A percentile compares a stretch with the other conserved stretches of the same genome.
Conservation (phyloP, 2,329 filamentous ascomycete species). For the Hymenoscyphus scutula region DNA sequence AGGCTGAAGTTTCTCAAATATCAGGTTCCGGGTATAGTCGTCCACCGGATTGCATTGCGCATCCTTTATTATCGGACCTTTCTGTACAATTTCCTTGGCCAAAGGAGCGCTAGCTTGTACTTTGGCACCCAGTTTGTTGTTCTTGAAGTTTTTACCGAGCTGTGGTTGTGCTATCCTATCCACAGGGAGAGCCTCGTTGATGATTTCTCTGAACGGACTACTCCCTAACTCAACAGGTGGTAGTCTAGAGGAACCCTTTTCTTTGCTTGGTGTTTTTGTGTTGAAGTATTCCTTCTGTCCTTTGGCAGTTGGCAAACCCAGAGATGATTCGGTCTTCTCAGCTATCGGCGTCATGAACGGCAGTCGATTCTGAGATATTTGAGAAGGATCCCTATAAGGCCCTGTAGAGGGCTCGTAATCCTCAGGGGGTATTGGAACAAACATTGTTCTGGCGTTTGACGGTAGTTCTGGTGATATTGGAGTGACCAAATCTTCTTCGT, state of each 20-base stretch:
- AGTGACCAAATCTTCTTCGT: slow-evolving; percentile 44
- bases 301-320: slow-evolving; percentile 63
- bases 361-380: slow-evolving; percentile 83
- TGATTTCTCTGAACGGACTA: slow-evolving; percentile 70
- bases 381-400: slow-evolving; percentile 75
- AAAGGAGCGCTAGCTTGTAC: slow-evolving; percentile 35
- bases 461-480: slow-evolving; percentile 42
- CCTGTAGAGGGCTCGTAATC: slow-evolving; percentile 78
- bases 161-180: slow-evolving; percentile 53
- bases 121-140: slow-evolving; percentile 36
- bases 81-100: slow-evolving; percentile 46
- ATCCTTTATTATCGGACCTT: slow-evolving; percentile 77
- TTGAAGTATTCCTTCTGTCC: slow-evolving; percentile 57
- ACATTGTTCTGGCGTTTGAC: slow-evolving; percentile 54
- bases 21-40: slow-evolving; percentile 67
- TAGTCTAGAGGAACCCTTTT: slow-evolving; percentile 27
- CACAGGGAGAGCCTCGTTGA: slow-evolving; percentile 49
- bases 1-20: slow-evolving; percentile 72
- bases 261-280: slow-evolving; percentile 75
- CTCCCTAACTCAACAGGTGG: slow-evolving; percentile 46
- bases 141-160: slow-evolving; percentile 47
- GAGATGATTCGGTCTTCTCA: slow-evolving; percentile 86
- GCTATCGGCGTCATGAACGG: slow-evolving; percentile 99
- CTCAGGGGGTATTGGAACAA: slow-evolving; percentile 78
- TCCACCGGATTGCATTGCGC: slow-evolving; percentile 86